Percentiles rank a stretch among this genome's conserved stretches.
These are phyloP conservation scores for Suillus alpinus DNA, from an alignment of 768 basidiomycete species.

Conservation along the genomic window DNA sequence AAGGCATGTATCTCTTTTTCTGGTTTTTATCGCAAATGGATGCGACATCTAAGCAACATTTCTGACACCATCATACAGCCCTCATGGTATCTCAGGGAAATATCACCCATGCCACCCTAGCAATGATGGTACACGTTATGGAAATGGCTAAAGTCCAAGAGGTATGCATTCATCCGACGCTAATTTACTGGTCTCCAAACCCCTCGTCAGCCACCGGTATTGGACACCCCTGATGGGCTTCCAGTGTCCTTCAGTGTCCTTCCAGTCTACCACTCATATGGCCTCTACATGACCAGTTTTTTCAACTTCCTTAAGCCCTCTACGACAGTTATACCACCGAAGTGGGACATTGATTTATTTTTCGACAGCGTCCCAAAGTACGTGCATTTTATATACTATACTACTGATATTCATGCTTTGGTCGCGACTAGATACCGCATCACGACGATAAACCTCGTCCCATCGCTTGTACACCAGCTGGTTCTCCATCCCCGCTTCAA, in stretches of 20 bases:
- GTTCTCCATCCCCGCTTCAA: constrained; percentile 43
- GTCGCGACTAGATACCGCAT: constrained; percentile 43
- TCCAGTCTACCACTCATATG: constrained; percentile 62
- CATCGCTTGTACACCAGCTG: constrained; percentile 57
- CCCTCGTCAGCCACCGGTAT: constrained; percentile 31
- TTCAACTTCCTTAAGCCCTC: constrained; percentile 38
- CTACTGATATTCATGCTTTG: background rate
- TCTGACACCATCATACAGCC: constrained; percentile 30
- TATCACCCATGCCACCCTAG: constrained; percentile 37
- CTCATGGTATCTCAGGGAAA: constrained; percentile 68
- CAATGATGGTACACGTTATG: constrained; percentile 29
- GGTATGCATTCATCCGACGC: background rate
- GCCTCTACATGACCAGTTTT: constrained; percentile 46
- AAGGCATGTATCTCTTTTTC: constrained; percentile 39
- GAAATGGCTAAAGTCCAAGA: constrained; percentile 15
- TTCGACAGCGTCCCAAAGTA: constrained; percentile 55
- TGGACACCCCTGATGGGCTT: constrained; percentile 36
- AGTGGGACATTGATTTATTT: constrained; percentile 51
- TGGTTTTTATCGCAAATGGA: background rate
- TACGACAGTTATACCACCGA: constrained; percentile 48
- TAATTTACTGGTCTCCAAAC: background rate
- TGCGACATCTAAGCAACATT: too few relatives aligned
- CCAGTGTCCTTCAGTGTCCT: constrained; percentile 48
- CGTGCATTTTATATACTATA: constrained; percentile 6
- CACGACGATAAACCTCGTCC: constrained; percentile 44